Evolutionary conservation across 208 protist genomes (phyloP).

Genomic region (Leishmania braziliensis): DNA sequence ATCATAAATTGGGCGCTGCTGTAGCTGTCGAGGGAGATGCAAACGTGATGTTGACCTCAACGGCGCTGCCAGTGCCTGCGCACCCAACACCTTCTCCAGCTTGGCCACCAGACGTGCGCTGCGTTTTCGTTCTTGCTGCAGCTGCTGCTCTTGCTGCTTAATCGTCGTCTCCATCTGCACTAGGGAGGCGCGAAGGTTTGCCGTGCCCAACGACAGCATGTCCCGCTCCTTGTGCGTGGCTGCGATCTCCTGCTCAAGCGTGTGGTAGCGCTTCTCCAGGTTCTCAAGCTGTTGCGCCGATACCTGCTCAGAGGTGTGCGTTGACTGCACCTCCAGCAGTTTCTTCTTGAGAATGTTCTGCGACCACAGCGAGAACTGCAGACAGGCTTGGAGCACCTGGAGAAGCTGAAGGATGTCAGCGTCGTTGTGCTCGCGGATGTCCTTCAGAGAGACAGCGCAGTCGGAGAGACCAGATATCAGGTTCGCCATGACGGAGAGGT

Average conservation of each 20-base stretch:
- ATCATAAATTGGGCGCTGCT: neutral
- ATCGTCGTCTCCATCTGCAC: conserved; percentile 49
- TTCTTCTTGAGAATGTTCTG: conserved; percentile 76
- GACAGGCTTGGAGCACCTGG: conserved; percentile 56
- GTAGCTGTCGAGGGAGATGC: neutral
- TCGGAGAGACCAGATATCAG: conserved; percentile 49
- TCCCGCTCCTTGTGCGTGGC: conserved; percentile 54
- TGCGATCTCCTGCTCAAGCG: conserved; percentile 26
- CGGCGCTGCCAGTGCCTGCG: neutral
- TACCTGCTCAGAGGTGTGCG: conserved; percentile 40
- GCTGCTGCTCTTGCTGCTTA: conserved; percentile 51
- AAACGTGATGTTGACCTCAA: neutral
- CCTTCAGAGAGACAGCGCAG: conserved; percentile 34
- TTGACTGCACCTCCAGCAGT: conserved; percentile 53
- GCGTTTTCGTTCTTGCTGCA: conserved; percentile 52
- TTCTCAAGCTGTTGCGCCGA: conserved; percentile 48
- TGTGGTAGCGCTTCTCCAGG: conserved; percentile 46
- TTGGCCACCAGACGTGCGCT: conserved; percentile 32
- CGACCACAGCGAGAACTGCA: conserved; percentile 88
- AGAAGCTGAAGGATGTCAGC: conserved; percentile 73
- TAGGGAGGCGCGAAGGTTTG: conserved; percentile 42
- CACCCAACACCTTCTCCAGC: conserved; percentile 36
- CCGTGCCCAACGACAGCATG: conserved; percentile 40
- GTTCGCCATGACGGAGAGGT: conserved; percentile 74
- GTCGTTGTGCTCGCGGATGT: conserved; percentile 40